These are phyloP conservation scores for Dactylis glomerata DNA, from an alignment of 176 grass and related monocot genomes.

Conservation along the genomic window DNA sequence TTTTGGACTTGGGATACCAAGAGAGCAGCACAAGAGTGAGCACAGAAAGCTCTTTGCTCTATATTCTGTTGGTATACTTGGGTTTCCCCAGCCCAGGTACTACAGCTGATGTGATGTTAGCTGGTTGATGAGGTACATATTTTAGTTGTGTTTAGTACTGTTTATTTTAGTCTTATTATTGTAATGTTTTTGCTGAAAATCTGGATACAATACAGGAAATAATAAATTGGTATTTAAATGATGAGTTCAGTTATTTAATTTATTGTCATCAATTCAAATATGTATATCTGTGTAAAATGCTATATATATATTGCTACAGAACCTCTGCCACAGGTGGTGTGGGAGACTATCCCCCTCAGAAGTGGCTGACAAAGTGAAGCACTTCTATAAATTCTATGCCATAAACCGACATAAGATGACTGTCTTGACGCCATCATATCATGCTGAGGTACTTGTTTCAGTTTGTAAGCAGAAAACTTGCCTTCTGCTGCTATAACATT, in stretches of 20 bases:
- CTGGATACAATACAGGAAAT: neutral
- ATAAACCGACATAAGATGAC: slow-evolving; percentile 99
- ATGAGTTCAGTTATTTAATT: neutral
- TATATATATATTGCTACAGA: slow-evolving; percentile 50
- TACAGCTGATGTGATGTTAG: neutral
- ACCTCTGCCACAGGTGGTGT: slow-evolving; percentile 87
- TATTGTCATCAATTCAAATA: neutral
- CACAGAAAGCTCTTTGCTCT: neutral
- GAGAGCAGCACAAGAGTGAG: neutral
- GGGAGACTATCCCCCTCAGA: slow-evolving; percentile 76
- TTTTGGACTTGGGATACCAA: neutral
- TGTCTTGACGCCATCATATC: slow-evolving; percentile 91
- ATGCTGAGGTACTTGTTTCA: slow-evolving; percentile 65
- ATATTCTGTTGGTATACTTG: neutral
- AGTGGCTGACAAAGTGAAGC: slow-evolving; percentile 96
- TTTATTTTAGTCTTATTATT: neutral
- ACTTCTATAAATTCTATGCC: slow-evolving; percentile 96
- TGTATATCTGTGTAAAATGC: neutral
- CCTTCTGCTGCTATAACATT: neutral
- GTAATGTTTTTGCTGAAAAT: neutral
- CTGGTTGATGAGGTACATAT: neutral
- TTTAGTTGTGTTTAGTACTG: neutral
- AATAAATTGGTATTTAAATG: neutral
- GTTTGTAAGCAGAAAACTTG: neutral
- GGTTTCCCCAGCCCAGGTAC: neutral